phyloP scores from a whole-genome alignment of 805 yeast species.

The Hanseniaspora pseudoguilliermondii region DNA sequence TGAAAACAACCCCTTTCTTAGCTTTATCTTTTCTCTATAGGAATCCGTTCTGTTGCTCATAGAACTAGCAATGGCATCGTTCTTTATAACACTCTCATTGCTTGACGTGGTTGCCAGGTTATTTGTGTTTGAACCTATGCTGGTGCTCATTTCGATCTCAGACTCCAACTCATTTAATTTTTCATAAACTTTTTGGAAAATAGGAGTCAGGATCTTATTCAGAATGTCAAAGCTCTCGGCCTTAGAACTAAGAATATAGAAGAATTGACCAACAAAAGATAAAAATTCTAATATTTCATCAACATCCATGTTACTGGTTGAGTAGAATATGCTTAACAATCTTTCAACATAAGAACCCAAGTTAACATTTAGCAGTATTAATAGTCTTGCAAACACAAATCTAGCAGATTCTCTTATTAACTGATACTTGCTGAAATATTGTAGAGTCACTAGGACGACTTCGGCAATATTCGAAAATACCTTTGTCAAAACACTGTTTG shows the following conservation, averaged over 20 bases:
- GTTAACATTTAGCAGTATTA: conserved; percentile 51
- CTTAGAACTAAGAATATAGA: conserved; percentile 60
- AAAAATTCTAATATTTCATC: conserved; percentile 69
- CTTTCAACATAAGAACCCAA: conserved; percentile 49
- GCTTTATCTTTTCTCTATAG: conserved; percentile 46
- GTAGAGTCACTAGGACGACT: conserved; percentile 72
- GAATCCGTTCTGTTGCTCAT: conserved; percentile 38
- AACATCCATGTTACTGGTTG: conserved; percentile 38
- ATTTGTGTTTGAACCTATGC: conserved; percentile 19
- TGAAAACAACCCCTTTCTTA: conserved; percentile 59
- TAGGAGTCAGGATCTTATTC: conserved; percentile 62
- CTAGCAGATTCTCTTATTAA: conserved; percentile 73
- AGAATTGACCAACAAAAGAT: conserved; percentile 75
- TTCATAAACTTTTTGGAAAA: conserved; percentile 49
- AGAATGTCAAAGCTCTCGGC: conserved; percentile 59
- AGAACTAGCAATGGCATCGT: neutral
- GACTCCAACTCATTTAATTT: conserved; percentile 35
- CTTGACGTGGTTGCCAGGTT: neutral
- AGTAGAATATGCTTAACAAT: conserved; percentile 53
- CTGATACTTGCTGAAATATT: conserved; percentile 53
- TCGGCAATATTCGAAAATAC: conserved; percentile 61
- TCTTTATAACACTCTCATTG: neutral
- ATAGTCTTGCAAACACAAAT: conserved; percentile 75
- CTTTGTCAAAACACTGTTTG: conserved; percentile 27
- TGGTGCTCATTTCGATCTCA: conserved; percentile 22